Evolutionary conservation across 1,284 basidiomycete genomes (phyloP), one percentile per base, ranked within the genome.

Genomic region (Stygiomarasmius scandens): DNA sequence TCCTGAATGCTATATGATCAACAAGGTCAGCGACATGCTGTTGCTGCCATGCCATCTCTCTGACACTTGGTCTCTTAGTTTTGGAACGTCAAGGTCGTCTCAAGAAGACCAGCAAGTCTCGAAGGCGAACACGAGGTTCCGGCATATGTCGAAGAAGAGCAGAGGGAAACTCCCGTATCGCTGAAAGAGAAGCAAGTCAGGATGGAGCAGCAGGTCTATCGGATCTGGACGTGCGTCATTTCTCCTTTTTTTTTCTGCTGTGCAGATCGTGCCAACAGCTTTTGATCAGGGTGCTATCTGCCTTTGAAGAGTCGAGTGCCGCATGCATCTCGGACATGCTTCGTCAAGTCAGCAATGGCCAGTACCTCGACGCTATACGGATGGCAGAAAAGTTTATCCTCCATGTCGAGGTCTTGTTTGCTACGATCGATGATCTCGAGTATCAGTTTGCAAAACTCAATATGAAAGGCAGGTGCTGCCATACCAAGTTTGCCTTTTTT

Each of bases 1-100:
- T 82, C 96, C 96, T 51, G 96, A 99, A 75, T 99, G 96, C 74
- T 98, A 99, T 75, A 98, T 99, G 96, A 98, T 99, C 67, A 96
- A 98, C 77, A 98, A 97, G 82, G 93, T 94, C 59, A 56, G 79
- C 66, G 14, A 53, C 24, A 20, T 49, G 44, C 36, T 58, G 25
- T 48, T 20, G 52, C 20, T 50, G 44, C 60, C 22, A 22, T 49
- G 63, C 56, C 25, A 54, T 36, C 43, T 67, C 22, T 66, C 65
- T 52, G 55, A 32, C 20, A 22, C 12, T n/a, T n/a, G n/a, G n/a
- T 56, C 44, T 60, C 51, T 53, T 61, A 8, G 56, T 22, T 99
- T 73, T 99, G 96, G 96, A 98, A 98, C 72, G 96, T 98, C 74
- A 97, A 98, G 74, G 89, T 99, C 4, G 91, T 89, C 47, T 89